Evolutionary conservation across 2,329 filamentous ascomycete genomes (phyloP).

Genomic region (Phoma herbarum): DNA sequence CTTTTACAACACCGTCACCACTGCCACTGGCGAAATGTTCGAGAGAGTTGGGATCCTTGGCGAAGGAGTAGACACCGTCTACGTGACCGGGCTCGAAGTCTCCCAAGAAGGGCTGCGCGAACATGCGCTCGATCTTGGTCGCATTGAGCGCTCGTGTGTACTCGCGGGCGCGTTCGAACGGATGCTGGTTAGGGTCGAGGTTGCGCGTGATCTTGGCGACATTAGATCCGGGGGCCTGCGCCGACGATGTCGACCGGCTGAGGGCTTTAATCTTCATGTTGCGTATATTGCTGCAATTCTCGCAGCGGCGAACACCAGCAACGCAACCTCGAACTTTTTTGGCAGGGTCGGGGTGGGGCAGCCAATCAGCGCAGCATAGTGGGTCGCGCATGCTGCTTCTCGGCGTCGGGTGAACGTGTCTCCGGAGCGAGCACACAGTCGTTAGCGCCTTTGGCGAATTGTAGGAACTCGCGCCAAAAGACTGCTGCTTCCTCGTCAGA

Average conservation of each 20-base stretch:
- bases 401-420: slow-evolving; percentile 12
- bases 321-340: slow-evolving; percentile 18
- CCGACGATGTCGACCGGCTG: slow-evolving; percentile 69
- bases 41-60: slow-evolving; percentile 58
- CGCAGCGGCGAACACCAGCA: slow-evolving; percentile 15
- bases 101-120: slow-evolving; percentile 81
- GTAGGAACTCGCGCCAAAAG: not conserved
- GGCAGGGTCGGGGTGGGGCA: slow-evolving; percentile 23
- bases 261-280: slow-evolving; percentile 65
- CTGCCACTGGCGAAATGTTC: slow-evolving; percentile 54
- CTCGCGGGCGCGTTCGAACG: slow-evolving; percentile 89
- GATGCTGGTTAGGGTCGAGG: slow-evolving; percentile 84
- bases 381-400: slow-evolving; percentile 4
- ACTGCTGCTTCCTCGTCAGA: not conserved
- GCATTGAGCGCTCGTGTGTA: slow-evolving; percentile 82
- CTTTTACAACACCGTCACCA: slow-evolving; percentile 90
- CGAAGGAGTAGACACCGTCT: slow-evolving; percentile 71
- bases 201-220: slow-evolving; percentile 73
- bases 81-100: slow-evolving; percentile 92
- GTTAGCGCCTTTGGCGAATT: not conserved
- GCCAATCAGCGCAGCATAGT: slow-evolving; percentile 26
- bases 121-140: slow-evolving; percentile 93
- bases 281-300: slow-evolving; percentile 20
- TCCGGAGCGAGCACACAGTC: slow-evolving; percentile 10
- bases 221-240: slow-evolving; percentile 73